phyloP scores from a whole-genome alignment of 1,284 basidiomycete genomes.

The Inonotus obliquus region DNA sequence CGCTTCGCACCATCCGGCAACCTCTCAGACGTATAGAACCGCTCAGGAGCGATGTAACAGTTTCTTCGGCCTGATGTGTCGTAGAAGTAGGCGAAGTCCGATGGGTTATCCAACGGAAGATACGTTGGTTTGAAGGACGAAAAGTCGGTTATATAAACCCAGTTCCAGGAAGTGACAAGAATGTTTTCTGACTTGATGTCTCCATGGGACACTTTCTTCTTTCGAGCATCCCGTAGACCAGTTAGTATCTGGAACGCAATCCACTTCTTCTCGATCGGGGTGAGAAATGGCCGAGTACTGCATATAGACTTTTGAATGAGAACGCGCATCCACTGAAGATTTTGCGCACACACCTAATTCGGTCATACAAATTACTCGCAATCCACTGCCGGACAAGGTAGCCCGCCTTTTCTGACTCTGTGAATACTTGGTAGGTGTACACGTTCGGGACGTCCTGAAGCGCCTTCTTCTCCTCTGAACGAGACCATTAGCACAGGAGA shows the following conservation, averaged over 20 bases:
- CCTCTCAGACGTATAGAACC: constrained; percentile 80
- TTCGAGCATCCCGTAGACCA: constrained; percentile 79
- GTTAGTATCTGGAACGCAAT: constrained; percentile 92
- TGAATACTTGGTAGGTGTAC: constrained; percentile 85
- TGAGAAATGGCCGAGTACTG: constrained; percentile 94
- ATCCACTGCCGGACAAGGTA: constrained; percentile 96
- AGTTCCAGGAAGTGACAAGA: constrained; percentile 94
- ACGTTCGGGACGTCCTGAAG: constrained; percentile 85
- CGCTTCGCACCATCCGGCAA: constrained; percentile 44
- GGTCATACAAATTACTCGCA: constrained; percentile 92
- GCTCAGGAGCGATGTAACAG: constrained; percentile 95
- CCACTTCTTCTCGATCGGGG: constrained; percentile 95
- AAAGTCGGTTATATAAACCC: constrained; percentile 95
- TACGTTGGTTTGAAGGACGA: constrained; percentile 96
- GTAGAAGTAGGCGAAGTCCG: constrained; percentile 98
- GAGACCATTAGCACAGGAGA: not conserved
- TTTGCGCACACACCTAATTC: constrained; percentile 74
- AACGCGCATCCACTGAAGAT: not conserved
- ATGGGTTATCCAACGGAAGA: constrained; percentile 93
- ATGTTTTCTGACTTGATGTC: constrained; percentile 99
- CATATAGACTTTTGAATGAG: not conserved
- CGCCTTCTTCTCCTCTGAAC: constrained; percentile 76
- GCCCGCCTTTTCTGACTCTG: constrained; percentile 95
- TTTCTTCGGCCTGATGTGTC: constrained; percentile 91
- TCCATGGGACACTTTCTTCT: constrained; percentile 86